Conservation (phyloP, 768 basidiomycete genomes). For the Mycena alexandri region DNA sequence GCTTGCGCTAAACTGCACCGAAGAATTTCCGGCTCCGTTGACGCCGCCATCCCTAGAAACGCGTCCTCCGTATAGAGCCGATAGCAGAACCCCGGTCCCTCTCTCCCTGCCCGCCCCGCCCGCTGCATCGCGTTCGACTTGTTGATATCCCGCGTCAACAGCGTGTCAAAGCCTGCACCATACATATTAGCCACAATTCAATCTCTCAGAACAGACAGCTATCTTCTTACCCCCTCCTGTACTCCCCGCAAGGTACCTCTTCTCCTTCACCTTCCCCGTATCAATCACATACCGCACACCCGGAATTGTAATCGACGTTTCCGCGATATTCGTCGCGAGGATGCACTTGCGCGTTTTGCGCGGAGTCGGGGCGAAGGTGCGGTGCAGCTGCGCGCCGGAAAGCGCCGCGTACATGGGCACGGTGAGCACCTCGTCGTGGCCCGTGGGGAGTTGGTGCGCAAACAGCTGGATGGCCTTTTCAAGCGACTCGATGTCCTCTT, state of each 20-base stretch:
- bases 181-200: constrained; percentile 16
- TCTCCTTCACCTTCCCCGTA: constrained; percentile 96
- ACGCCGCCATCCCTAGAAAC: constrained; percentile 73
- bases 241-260: constrained; percentile 79
- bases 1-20: constrained; percentile 88
- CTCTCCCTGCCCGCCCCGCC: constrained; percentile 96
- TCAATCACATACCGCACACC: constrained; percentile 97
- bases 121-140: constrained; percentile 94
- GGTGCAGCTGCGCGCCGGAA: constrained; percentile 79
- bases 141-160: constrained; percentile 85
- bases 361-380: constrained; percentile 79
- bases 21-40: constrained; percentile 90
- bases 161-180: constrained; percentile 83
- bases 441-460: constrained; percentile 75
- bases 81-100: constrained; percentile 90
- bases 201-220: not conserved
- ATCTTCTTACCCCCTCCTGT: constrained; percentile 71
- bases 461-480: constrained; percentile 79
- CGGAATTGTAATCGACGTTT: constrained; percentile 97
- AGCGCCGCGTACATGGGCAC: constrained; percentile 92
- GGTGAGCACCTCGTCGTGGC: constrained; percentile 69
- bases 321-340: constrained; percentile 97
- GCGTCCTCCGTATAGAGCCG: constrained; percentile 90
- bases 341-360: constrained; percentile 88
- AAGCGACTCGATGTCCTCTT: constrained; percentile 95